phyloP scores from a whole-genome alignment of 208 protist species.

The Trypanosoma lewisi region DNA sequence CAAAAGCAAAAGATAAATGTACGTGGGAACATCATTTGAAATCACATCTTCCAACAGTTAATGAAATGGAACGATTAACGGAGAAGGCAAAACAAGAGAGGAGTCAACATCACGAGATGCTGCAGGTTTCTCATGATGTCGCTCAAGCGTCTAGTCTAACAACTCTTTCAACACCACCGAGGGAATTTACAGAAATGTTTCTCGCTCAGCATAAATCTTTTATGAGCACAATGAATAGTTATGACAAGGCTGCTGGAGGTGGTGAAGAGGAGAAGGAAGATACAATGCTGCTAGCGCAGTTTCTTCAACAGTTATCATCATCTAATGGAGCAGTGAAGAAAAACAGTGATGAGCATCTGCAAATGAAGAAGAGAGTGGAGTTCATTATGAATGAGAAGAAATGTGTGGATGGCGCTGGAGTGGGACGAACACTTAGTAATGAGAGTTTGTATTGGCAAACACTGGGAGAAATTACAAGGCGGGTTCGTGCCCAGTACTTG shows the following conservation, averaged over 20 bases:
- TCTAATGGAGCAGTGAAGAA: background rate
- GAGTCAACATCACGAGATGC: background rate
- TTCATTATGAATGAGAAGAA: background rate
- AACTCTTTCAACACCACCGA: background rate
- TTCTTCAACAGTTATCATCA: background rate
- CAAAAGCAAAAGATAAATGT: background rate
- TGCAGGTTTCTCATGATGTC: background rate
- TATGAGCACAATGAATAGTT: background rate
- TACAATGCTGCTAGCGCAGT: constrained; percentile 3
- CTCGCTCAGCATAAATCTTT: background rate
- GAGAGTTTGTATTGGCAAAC: background rate
- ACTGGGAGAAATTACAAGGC: constrained; percentile 1
- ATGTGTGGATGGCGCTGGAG: background rate
- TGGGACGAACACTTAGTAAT: background rate
- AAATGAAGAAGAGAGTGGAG: background rate
- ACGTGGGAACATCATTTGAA: background rate
- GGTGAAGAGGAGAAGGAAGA: background rate
- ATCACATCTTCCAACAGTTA: background rate
- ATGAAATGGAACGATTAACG: background rate
- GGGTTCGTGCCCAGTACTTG: constrained; percentile 2
- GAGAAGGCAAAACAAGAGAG: background rate
- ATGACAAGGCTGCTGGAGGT: background rate
- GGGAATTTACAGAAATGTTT: constrained; percentile 8
- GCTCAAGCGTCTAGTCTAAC: background rate
- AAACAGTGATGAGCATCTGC: background rate